phyloP scores from a whole-genome alignment of 1,284 basidiomycete genomes.

The Golubevia sp. region DNA sequence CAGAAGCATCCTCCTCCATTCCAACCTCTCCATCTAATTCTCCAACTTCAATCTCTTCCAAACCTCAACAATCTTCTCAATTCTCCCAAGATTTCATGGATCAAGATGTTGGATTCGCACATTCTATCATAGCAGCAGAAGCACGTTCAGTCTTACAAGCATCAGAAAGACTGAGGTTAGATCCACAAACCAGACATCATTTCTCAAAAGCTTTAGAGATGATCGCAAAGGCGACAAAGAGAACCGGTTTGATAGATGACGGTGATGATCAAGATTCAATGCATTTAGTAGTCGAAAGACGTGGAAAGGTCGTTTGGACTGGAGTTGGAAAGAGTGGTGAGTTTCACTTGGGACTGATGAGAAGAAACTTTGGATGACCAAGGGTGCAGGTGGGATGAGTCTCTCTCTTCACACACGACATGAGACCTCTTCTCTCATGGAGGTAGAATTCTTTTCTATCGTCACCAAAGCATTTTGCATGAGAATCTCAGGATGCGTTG shows the following conservation, averaged over 20 bases:
- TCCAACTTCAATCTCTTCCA: neutral
- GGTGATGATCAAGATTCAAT: neutral
- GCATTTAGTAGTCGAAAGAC: neutral
- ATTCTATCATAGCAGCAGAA: neutral
- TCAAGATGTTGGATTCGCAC: neutral
- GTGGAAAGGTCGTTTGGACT: conserved; percentile 62
- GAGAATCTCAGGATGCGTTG: too few relatives aligned
- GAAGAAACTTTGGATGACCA: conserved; percentile 7
- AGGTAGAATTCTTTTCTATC: neutral
- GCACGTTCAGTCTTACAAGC: neutral
- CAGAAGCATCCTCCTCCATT: neutral
- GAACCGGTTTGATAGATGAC: neutral
- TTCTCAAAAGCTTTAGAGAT: neutral
- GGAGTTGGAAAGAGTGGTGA: conserved; percentile 63
- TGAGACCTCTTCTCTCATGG: conserved; percentile 6
- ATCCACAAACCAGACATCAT: neutral
- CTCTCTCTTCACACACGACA: conserved; percentile 8
- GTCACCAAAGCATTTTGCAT: conserved; percentile 5
- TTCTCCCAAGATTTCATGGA: neutral
- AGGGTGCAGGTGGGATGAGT: too few relatives aligned
- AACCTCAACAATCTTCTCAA: neutral
- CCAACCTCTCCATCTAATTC: neutral
- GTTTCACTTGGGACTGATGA: conserved; percentile 10
- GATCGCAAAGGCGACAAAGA: neutral
- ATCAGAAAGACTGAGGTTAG: neutral